Evolutionary conservation across 208 protist genomes (phyloP), one percentile per base, ranked within the genome.

Genomic region (Wallacemonas collosoma): DNA sequence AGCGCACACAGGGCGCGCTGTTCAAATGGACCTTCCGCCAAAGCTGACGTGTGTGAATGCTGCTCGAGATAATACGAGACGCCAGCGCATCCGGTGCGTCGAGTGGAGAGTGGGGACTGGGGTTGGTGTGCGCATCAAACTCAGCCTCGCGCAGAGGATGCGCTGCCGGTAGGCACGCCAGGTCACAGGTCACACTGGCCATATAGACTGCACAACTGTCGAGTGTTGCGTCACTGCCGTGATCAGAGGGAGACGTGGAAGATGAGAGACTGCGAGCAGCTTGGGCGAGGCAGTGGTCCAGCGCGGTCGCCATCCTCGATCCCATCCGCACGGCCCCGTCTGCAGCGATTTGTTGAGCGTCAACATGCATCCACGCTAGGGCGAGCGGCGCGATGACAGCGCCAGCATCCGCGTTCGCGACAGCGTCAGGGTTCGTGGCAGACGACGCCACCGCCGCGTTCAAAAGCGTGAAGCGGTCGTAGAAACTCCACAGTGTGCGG

Each of bases 171-270:
- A 26, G 26, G 26, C 26, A 26, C 26, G 26, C 26, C 26, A 26
- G 26, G 26, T 72, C 38, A 41, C 44, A 63, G n/a, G 50, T 6
- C 6, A 54, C 67, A 36, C 54, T 55, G 5, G 67, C 67, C 35
- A 63, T 40, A 47, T 63, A 72, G 14, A 45, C 12, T 35, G 67
- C 67, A 41, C 39, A 50, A 8, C 38, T 56, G 48, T 8, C 54
- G 15, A 58, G 15, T 11, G 7, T 17, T 58, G 15, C 17, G 15
- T 17, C 15, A 6, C 17, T 11, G 17, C 17, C 17, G 15, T 41
- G 56, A 4, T 58, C 53, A n/a, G 6, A 7, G 26, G 0, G 53
- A 7, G 26, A 15, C 9, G 6, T 58, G 0, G 53, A n/a, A 1
- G 11, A 7, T 8, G n/a, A 8, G 11, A 58, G 26, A 58, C 9